These are phyloP conservation scores for Dipteronia sinensis DNA, from an alignment of 345 rosid genomes.

Conservation along the genomic window DNA sequence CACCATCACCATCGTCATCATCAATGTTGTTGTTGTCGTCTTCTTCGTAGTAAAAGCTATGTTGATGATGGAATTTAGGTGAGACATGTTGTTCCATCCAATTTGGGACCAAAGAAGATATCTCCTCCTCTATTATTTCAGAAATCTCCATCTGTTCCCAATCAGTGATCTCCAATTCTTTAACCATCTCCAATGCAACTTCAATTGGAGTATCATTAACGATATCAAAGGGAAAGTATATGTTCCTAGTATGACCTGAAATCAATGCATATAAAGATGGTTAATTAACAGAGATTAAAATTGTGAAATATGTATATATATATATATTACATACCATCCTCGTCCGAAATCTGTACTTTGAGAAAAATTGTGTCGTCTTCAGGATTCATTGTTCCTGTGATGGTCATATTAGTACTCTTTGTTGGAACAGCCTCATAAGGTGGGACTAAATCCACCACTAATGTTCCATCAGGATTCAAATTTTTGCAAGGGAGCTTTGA, in stretches of 20 bases:
- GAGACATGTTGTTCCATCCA: constrained; percentile 46
- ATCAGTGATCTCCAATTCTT: constrained; percentile 71
- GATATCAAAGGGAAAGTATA: constrained; percentile 78
- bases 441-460: constrained; percentile 29
- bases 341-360: constrained; percentile 78
- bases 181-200: constrained; percentile 93
- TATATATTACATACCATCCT: constrained; percentile 45
- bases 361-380: constrained; percentile 82
- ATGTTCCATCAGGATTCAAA: constrained; percentile 30
- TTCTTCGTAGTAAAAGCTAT: constrained; percentile 47
- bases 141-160: constrained; percentile 80
- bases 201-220: constrained; percentile 70
- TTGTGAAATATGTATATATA: neutral
- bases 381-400: constrained; percentile 75
- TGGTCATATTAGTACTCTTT: constrained; percentile 72
- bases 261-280: neutral
- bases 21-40: neutral
- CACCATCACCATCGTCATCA: constrained; percentile 34
- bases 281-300: neutral
- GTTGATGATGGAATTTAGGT: constrained; percentile 32
- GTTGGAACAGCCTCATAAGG: constrained; percentile 38
- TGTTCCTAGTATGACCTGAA: constrained; percentile 76
- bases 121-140: constrained; percentile 77
- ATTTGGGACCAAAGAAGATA: constrained; percentile 64
- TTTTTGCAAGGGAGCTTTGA: constrained; percentile 35